These are phyloP conservation scores for Diaporthe sp. DNA, from an alignment of 2,329 filamentous ascomycete genomes.

Conservation along the genomic window DNA sequence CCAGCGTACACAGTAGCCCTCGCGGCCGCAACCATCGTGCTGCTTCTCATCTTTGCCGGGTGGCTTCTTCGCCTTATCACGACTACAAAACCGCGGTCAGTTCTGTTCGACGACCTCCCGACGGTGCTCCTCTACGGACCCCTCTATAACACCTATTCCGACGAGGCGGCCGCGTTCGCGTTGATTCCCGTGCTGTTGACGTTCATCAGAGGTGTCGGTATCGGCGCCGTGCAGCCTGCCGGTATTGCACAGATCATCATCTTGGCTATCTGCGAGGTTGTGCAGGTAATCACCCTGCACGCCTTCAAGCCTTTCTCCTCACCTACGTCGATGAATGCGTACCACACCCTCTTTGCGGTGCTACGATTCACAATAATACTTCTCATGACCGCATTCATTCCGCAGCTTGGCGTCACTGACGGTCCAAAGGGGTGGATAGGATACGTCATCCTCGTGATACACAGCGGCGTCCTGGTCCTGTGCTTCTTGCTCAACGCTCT, in stretches of 20 bases:
- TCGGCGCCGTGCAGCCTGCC: constrained; percentile 92
- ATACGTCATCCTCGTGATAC: constrained; percentile 89
- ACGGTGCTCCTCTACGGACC: constrained; percentile 93
- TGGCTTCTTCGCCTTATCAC: constrained; percentile 89
- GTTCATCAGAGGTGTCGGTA: constrained; percentile 87
- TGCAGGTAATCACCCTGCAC: constrained; percentile 87
- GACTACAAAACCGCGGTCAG: constrained; percentile 83
- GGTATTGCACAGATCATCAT: constrained; percentile 94
- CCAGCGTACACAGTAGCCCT: constrained; percentile 80
- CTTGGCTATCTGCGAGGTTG: constrained; percentile 93
- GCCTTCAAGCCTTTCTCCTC: constrained; percentile 92
- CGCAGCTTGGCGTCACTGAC: constrained; percentile 83
- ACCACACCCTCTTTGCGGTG: constrained; percentile 87
- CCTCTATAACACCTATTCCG: constrained; percentile 97
- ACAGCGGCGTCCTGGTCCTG: constrained; percentile 87
- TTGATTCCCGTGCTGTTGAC: constrained; percentile 88
- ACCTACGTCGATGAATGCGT: constrained; percentile 97
- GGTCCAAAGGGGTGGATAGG: constrained; percentile 93
- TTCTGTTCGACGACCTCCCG: constrained; percentile 92
- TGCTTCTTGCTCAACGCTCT: constrained; percentile 94
- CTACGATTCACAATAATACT: constrained; percentile 83
- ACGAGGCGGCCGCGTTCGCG: constrained; percentile 91
- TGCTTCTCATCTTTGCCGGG: constrained; percentile 79
- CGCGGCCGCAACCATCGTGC: constrained; percentile 80
- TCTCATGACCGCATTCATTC: constrained; percentile 86